Base-by-base conservation (phyloP, 306 rosid species). In the Mimosa pudica region DNA sequence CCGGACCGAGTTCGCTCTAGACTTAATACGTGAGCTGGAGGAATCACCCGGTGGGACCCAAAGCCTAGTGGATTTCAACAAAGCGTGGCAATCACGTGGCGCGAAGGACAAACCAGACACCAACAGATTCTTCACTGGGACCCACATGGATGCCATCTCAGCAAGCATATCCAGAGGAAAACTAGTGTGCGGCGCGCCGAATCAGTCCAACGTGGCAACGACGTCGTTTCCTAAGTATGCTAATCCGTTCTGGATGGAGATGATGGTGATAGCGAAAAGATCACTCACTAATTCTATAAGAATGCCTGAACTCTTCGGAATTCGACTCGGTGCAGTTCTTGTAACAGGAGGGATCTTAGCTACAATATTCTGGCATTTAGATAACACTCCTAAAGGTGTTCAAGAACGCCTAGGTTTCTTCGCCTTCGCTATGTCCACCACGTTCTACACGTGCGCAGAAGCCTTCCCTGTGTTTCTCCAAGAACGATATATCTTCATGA, bases 341-440 rank as follows among this genome's bases (percentile, higher is more conserved):
- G 89, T 94, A 1, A 92, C 98, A 0, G 98, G 97, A 12, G 68
- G 61, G 2, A 91, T 94, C 41, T 69, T 94, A 14, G 98, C 97
- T 64, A 91, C 98, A 33, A 85, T 94, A 14, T 94, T 94, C 14
- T 85, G 87, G 86, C 78, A 69, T 12, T 87, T 92, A 0, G 98
- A 94, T 62, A 62, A 91, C 20, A 89, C 98, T 1, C 97, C 98
- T 0, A 94, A 86, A 75, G 98, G 98, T 0, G 80, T 81, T 33
- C 85, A 91, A 76, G 98, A 94, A 52, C 90, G 97, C 0, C 38
- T 94, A 11, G 98, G 98, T 1, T 92, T 94, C 85, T 88, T 94
- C 76, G 98, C 98, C 0, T 94, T 94, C 36, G 97, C 98, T 24
- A 92, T 94, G 97, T 94, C 98, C 65, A 94, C 98, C 8, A 94